phyloP scores from a whole-genome alignment of 2,329 filamentous ascomycete genomes.

The Penicillium brasilianum region DNA sequence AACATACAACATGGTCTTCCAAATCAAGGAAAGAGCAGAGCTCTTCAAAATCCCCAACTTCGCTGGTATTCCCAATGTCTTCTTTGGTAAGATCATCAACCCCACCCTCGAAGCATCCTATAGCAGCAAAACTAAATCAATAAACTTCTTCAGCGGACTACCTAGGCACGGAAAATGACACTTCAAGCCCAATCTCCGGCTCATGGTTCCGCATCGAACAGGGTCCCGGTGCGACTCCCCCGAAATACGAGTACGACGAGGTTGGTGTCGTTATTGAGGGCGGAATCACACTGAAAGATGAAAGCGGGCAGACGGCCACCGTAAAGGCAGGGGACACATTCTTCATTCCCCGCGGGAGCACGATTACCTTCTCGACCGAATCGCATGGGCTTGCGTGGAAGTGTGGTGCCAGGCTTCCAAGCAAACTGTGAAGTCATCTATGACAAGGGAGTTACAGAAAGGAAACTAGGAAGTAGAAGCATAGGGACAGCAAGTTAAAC shows the following conservation, averaged over 20 bases:
- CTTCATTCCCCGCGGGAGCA: not conserved
- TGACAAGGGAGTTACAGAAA: not conserved
- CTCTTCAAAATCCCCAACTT: not conserved
- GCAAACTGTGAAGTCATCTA: not conserved
- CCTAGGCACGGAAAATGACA: not conserved
- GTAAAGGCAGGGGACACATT: not conserved
- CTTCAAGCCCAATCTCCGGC: not conserved
- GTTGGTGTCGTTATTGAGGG: not conserved
- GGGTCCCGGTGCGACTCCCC: not conserved
- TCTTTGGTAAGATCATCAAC: not conserved
- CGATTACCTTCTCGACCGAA: not conserved
- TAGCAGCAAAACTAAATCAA: not conserved
- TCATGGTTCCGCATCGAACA: slow-evolving; percentile 5
- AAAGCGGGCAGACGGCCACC: not conserved
- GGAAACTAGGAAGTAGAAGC: not conserved
- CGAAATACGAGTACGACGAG: slow-evolving; percentile 1
- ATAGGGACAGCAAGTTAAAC: not conserved
- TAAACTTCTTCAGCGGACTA: not conserved
- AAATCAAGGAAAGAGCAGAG: not conserved
- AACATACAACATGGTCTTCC: not conserved
- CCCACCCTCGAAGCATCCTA: not conserved
- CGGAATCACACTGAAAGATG: not conserved
- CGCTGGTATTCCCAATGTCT: not conserved
- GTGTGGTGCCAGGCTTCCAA: not conserved
- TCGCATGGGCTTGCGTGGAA: not conserved